These are phyloP conservation scores for Fusarium circinatum DNA, from an alignment of 2,329 filamentous ascomycete genomes.

Conservation along the genomic window DNA sequence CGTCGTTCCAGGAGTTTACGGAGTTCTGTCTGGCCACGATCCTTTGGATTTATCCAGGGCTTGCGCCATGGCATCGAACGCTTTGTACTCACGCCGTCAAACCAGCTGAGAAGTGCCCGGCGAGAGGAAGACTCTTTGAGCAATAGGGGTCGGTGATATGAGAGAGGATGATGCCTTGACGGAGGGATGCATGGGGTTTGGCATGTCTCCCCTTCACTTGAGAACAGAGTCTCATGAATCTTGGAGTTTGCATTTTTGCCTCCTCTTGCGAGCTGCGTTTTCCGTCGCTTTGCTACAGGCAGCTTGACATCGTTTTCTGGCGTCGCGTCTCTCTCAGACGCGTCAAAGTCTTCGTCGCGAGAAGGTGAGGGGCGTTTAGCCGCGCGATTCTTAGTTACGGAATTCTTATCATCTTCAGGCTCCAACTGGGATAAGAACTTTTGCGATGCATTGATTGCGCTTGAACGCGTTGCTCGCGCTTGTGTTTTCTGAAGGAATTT, in stretches of 20 bases:
- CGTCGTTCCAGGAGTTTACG: conserved; percentile 59
- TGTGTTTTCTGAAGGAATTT: conserved; percentile 17
- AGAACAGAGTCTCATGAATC: conserved; percentile 34
- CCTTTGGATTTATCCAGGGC: conserved; percentile 61
- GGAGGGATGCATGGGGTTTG: conserved; percentile 30
- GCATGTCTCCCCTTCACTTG: not conserved
- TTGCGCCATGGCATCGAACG: conserved; percentile 71
- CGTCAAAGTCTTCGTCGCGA: conserved; percentile 35
- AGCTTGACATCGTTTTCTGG: conserved; percentile 26
- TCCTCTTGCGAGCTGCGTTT: conserved; percentile 27
- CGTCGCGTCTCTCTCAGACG: conserved; percentile 39
- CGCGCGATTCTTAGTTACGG: not conserved
- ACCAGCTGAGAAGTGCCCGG: conserved; percentile 60
- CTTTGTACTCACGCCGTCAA: conserved; percentile 56
- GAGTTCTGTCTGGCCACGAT: conserved; percentile 47
- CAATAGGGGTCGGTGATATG: conserved; percentile 63
- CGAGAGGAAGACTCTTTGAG: conserved; percentile 52
- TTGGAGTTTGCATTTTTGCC: conserved; percentile 18
- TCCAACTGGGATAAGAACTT: conserved; percentile 35
- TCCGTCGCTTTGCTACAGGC: conserved; percentile 37
- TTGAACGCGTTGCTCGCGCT: conserved; percentile 34
- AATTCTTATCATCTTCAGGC: conserved; percentile 12
- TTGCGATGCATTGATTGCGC: conserved; percentile 31
- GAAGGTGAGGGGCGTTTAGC: conserved; percentile 26
- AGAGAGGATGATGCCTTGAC: conserved; percentile 48